A percentile compares a stretch with the other conserved stretches of the same genome.
These are phyloP conservation scores for Fusarium cicatricum DNA, from an alignment of 2,329 filamentous ascomycete species.

Conservation along the genomic window DNA sequence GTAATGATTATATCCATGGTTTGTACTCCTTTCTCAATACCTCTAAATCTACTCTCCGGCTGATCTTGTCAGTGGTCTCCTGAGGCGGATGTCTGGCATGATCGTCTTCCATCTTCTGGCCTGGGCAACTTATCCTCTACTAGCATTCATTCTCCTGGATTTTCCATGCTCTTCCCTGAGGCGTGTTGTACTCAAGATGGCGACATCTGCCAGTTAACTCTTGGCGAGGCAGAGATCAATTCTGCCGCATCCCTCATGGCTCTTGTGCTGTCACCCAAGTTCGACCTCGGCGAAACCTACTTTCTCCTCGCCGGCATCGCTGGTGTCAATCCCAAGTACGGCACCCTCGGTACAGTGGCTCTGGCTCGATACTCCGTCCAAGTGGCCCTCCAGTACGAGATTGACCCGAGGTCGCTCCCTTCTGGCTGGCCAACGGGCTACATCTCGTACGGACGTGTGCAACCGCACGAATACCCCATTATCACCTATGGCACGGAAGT, in stretches of 20 bases:
- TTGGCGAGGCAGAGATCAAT: conserved; percentile 78
- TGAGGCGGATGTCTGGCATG: conserved; percentile 69
- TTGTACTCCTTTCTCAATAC: conserved; percentile 28
- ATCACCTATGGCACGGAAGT: conserved; percentile 74
- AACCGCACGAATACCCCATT: conserved; percentile 64
- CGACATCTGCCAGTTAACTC: conserved; percentile 72
- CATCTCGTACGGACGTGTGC: conserved; percentile 66
- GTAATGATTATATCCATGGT: conserved; percentile 72
- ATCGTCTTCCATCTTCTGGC: conserved; percentile 54
- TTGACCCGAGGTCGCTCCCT: conserved; percentile 74
- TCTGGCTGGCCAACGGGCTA: conserved; percentile 73
- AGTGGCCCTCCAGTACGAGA: conserved; percentile 78
- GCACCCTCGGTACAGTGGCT: conserved; percentile 71
- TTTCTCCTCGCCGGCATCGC: conserved; percentile 77
- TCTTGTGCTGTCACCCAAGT: conserved; percentile 66
- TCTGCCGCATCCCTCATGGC: conserved; percentile 72
- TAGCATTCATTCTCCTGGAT: conserved; percentile 66
- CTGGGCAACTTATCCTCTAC: conserved; percentile 64
- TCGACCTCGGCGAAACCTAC: conserved; percentile 73
- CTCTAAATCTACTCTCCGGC: conserved; percentile 5
- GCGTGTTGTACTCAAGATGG: conserved; percentile 69
- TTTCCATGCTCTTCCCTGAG: conserved; percentile 71
- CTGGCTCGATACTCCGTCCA: conserved; percentile 76
- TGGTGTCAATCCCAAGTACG: conserved; percentile 74
- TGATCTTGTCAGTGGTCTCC: conserved; percentile 62